phyloP scores from a whole-genome alignment of 2,329 filamentous ascomycete species.

The Pseudogymnoascus sp. region DNA sequence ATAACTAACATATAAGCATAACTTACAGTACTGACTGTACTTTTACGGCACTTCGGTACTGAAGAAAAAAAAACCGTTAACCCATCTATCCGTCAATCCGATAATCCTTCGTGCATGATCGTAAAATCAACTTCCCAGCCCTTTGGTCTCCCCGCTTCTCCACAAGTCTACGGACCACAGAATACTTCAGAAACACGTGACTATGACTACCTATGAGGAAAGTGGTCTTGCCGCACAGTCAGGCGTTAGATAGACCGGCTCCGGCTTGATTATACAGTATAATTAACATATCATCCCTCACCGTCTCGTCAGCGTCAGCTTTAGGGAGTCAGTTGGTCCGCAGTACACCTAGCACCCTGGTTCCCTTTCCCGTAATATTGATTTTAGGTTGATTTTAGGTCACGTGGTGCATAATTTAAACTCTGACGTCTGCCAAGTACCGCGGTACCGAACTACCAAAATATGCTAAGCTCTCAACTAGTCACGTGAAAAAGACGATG shows the following conservation, averaged over 20 bases:
- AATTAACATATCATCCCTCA: not conserved
- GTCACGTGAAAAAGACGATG: too few relatives aligned
- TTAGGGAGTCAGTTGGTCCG: not conserved
- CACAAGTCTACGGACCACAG: not conserved
- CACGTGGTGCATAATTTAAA: not conserved
- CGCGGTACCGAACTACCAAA: not conserved
- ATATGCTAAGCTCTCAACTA: too few relatives aligned
- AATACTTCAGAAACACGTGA: not conserved
- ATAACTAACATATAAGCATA: not conserved
- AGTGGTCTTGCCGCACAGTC: not conserved
- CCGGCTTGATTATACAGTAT: not conserved
- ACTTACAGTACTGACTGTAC: not conserved
- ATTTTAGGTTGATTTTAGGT: not conserved
- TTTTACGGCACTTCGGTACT: not conserved
- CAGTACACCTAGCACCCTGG: not conserved
- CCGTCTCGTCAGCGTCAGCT: not conserved
- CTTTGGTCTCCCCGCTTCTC: not conserved
- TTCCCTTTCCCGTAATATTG: not conserved
- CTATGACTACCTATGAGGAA: not conserved
- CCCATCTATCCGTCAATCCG: not conserved
- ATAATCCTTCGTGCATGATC: conserved; percentile 4
- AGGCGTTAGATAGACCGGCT: not conserved
- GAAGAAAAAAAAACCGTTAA: not conserved
- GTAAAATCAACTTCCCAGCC: not conserved
- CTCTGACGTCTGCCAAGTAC: conserved; percentile 8